These are phyloP conservation scores for Solanum chilense DNA, from an alignment of 257 asterid species.

Conservation along the genomic window DNA sequence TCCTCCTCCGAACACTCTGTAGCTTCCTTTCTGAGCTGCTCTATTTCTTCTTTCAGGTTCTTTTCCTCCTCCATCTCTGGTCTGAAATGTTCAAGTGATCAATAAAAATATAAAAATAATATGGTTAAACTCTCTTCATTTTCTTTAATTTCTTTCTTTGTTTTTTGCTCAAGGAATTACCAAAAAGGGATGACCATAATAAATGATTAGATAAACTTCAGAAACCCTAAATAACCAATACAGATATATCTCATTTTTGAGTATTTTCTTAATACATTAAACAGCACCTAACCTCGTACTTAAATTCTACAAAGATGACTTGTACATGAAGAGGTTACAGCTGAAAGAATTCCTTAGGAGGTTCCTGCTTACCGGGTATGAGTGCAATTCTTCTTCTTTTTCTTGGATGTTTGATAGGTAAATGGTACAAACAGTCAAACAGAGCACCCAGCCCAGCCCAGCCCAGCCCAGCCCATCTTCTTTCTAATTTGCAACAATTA, in stretches of 20 bases:
- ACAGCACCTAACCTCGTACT: neutral
- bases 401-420: neutral
- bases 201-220: neutral
- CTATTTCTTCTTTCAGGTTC: constrained; percentile 69
- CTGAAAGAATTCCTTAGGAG: neutral
- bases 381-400: neutral
- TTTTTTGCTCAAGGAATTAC: neutral
- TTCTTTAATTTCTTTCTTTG: neutral
- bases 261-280: neutral
- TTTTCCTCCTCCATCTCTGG: constrained; percentile 79
- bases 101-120: constrained; percentile 7
- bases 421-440: neutral
- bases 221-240: neutral
- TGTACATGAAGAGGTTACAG: neutral
- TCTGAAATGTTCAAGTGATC: constrained; percentile 38
- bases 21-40: constrained; percentile 44
- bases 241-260: neutral
- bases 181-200: neutral
- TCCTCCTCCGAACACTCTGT: constrained; percentile 38
- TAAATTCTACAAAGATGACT: neutral
- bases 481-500: neutral
- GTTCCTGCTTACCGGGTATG: neutral
- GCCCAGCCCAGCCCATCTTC: neutral
- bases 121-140: neutral
- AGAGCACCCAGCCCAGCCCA: neutral